Evolutionary conservation across 495 filamentous ascomycete genomes (phyloP).

Genomic region (Tuber aestivum): DNA sequence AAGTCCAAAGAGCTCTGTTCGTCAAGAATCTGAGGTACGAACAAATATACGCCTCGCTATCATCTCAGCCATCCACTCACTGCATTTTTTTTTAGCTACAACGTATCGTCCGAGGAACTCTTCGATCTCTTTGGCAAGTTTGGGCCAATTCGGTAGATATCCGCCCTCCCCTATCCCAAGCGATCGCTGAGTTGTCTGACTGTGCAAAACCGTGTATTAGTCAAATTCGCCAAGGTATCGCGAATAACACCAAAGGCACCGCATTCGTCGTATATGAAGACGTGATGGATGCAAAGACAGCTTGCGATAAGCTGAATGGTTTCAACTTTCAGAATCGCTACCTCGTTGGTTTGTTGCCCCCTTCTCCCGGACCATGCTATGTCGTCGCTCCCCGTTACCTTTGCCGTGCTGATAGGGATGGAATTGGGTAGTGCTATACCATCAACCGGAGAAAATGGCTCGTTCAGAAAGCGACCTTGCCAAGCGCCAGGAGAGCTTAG

Average conservation of each 20-base stretch:
- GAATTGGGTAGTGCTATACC: conserved; percentile 70
- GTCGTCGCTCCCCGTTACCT: neutral
- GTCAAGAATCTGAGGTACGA: conserved; percentile 92
- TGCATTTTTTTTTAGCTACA: conserved; percentile 59
- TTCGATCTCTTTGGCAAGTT: conserved; percentile 95
- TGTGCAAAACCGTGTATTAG: conserved; percentile 47
- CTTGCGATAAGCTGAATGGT: conserved; percentile 98
- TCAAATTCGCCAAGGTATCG: conserved; percentile 97
- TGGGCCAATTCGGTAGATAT: conserved; percentile 77
- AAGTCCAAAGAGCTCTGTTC: conserved; percentile 91
- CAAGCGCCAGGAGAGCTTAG: conserved; percentile 91
- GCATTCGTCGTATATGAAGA: conserved; percentile 99
- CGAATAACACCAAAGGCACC: conserved; percentile 94
- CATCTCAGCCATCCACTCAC: conserved; percentile 13
- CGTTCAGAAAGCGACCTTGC: conserved; percentile 90
- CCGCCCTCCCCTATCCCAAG: conserved; percentile 8
- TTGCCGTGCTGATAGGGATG: conserved; percentile 1
- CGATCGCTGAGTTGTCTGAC: conserved; percentile 19
- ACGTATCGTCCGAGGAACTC: conserved; percentile 87
- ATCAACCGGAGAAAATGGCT: conserved; percentile 96
- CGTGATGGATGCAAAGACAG: conserved; percentile 96
- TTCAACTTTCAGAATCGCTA: conserved; percentile 99
- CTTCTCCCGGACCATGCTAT: neutral
- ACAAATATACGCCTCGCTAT: conserved; percentile 32
- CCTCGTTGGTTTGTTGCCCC: conserved; percentile 74